Base-by-base conservation (phyloP, 805 yeast genomes). In the Hanseniaspora meyeri region DNA sequence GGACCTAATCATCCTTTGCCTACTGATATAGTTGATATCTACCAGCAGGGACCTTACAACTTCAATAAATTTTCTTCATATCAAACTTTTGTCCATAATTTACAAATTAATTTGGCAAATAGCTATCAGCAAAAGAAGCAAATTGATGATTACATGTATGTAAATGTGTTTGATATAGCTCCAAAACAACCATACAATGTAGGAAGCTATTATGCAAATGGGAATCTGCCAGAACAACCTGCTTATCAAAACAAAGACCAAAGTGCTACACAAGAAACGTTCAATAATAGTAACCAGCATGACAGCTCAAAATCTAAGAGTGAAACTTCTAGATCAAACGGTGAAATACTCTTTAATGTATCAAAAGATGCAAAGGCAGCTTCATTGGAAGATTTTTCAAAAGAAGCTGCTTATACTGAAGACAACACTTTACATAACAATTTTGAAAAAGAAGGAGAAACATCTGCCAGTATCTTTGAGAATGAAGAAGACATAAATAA, bases 61-160 rank as follows among this genome's bases (percentile, higher is more conserved):
- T 80, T 79, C 65, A 77, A 75, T 14, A 79, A 77, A n/a, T 77
- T 79, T 59, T 74, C 76, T 38, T 72, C 71, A 48, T 79, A 76
- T 61, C 85, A 79, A 59, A 65, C 64, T 4, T 66, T 62, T 37
- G 24, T 64, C 14, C 69, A 67, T 42, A 60, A 57, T 31, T 56
- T 63, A 8, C 70, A 67, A 52, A 61, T 62, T 32, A 64, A 62
- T 43, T 60, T 68, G 63, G 66, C 61, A 31, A 49, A 59, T n/a
- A 57, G 66, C 27, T 66, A 67, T 40, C 62, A 61, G 19, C 66
- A 64, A 53, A 63, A 59, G 31, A 61, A 59, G 27, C 61, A 48
- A 24, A 31, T 60, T 20, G 48, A 67, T 48, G 63, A 66, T 47
- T 64, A 62, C 31, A 50, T 68, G 50, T 64, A 64, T 50, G 57